Evolutionary conservation across 2,329 filamentous ascomycete species (phyloP).

Genomic region (Graphiopsis chlorocephala): DNA sequence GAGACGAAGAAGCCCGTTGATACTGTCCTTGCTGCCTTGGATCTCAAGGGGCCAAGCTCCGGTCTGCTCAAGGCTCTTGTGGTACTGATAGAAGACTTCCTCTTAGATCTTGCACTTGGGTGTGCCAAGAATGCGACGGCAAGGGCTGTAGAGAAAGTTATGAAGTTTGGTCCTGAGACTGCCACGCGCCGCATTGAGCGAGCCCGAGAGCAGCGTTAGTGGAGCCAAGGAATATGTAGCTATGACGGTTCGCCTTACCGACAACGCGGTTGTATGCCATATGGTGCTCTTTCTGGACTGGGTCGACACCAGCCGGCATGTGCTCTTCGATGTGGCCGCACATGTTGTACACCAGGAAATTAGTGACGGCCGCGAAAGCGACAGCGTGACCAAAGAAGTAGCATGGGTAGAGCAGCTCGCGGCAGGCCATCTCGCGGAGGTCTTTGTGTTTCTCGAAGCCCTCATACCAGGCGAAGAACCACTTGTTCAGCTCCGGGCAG

Average conservation of each 20-base stretch:
- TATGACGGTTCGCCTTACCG: slow-evolving; percentile 26
- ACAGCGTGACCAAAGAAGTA: slow-evolving; percentile 30
- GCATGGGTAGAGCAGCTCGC: slow-evolving; percentile 29
- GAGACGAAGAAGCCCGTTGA: slow-evolving; percentile 10
- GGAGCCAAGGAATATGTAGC: slow-evolving; percentile 18
- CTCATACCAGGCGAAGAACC: slow-evolving; percentile 20
- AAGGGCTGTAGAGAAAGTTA: slow-evolving; percentile 18
- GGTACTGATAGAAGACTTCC: slow-evolving; percentile 20
- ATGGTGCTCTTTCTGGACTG: not conserved
- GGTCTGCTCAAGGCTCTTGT: slow-evolving; percentile 13
- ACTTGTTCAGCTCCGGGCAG: slow-evolving; percentile 7
- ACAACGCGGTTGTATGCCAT: not conserved
- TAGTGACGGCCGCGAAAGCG: slow-evolving; percentile 30
- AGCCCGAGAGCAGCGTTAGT: not conserved
- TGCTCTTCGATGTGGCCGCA: slow-evolving; percentile 29
- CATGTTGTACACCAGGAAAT: slow-evolving; percentile 33
- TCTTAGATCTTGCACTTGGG: not conserved
- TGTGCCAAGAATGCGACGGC: slow-evolving; percentile 14
- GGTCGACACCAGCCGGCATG: slow-evolving; percentile 17
- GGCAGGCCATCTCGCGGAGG: not conserved
- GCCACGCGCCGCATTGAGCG: slow-evolving; percentile 8
- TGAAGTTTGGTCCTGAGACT: slow-evolving; percentile 23
- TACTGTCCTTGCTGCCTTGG: slow-evolving; percentile 11
- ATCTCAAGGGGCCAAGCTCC: slow-evolving; percentile 23
- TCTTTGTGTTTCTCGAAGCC: not conserved